Percentiles rank a stretch among this genome's conserved stretches.
These are phyloP conservation scores for Aquilaria yunnanensis DNA, from an alignment of 345 rosid genomes.

Conservation along the genomic window DNA sequence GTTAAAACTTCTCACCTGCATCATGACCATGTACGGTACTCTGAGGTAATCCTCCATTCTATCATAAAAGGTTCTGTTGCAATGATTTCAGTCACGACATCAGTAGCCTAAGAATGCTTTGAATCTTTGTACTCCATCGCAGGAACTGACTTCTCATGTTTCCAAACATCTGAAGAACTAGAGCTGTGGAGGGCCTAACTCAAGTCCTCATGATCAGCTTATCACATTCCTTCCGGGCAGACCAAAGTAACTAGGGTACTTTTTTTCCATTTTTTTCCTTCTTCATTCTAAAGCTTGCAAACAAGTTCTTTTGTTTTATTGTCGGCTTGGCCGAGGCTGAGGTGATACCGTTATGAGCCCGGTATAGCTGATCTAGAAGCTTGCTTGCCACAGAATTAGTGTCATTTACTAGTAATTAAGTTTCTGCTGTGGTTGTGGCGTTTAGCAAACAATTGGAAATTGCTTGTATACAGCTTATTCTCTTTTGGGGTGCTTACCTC, in stretches of 20 bases:
- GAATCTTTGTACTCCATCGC: slow-evolving; percentile 10
- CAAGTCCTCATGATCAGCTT: neutral
- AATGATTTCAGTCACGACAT: no score
- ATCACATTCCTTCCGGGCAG: no score
- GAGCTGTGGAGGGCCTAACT: slow-evolving; percentile 10
- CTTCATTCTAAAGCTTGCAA: slow-evolving; percentile 2
- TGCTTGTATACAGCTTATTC: no score
- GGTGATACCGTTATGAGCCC: slow-evolving; percentile 10
- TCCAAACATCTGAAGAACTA: slow-evolving; percentile 40
- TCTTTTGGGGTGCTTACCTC: no score
- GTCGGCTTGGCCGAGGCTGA: slow-evolving; percentile 2
- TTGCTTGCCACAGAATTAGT: no score
- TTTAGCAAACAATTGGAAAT: no score
- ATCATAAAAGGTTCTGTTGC: no score
- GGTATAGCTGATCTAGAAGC: neutral
- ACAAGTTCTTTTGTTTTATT: slow-evolving; percentile 7
- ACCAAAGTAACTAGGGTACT: no score
- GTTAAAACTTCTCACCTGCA: slow-evolving; percentile 75
- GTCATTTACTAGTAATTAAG: no score
- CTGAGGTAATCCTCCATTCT: slow-evolving; percentile 43
- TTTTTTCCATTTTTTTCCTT: neutral
- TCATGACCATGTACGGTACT: slow-evolving; percentile 78
- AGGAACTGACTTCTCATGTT: slow-evolving; percentile 63
- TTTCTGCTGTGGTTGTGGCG: no score
- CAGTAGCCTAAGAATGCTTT: no score